phyloP scores from a whole-genome alignment of 305 asterid genomes.

The Caryopteris hybrid region DNA sequence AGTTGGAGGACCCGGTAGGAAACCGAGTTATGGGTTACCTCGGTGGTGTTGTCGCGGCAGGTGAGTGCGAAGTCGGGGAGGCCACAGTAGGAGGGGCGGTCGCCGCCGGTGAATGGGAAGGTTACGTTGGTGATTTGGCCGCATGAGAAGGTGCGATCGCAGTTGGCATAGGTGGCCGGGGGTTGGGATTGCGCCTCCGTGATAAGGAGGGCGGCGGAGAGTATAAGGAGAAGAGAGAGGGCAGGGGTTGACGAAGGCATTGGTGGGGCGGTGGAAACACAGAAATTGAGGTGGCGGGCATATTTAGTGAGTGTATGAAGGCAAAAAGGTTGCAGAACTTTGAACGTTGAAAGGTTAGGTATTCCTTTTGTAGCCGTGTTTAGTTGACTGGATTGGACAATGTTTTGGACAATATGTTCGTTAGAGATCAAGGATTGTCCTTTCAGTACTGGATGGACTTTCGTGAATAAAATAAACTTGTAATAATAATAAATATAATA shows the following conservation, averaged over 20 bases:
- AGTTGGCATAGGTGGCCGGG: conserved; percentile 20
- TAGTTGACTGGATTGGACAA: conserved; percentile 8
- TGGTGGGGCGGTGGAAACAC: not conserved
- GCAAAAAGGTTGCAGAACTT: conserved; percentile 7
- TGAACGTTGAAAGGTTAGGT: conserved; percentile 24
- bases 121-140: conserved; percentile 39
- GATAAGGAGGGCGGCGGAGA: no score
- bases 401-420: no score
- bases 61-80: conserved; percentile 50
- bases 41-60: conserved; percentile 37
- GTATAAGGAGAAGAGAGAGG: conserved; percentile 5
- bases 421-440: no score
- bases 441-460: no score
- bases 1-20: conserved; percentile 40
- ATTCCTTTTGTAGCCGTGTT: not conserved
- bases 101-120: conserved; percentile 66
- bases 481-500: no score
- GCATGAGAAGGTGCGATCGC: conserved; percentile 34
- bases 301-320: conserved; percentile 9
- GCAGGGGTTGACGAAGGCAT: not conserved
- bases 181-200: no score
- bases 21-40: conserved; percentile 33
- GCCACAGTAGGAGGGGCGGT: conserved; percentile 61
- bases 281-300: not conserved
- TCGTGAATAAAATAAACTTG: no score